Conservation (phyloP, 2,329 filamentous ascomycete genomes). For the Daldinia eschscholtzii region DNA sequence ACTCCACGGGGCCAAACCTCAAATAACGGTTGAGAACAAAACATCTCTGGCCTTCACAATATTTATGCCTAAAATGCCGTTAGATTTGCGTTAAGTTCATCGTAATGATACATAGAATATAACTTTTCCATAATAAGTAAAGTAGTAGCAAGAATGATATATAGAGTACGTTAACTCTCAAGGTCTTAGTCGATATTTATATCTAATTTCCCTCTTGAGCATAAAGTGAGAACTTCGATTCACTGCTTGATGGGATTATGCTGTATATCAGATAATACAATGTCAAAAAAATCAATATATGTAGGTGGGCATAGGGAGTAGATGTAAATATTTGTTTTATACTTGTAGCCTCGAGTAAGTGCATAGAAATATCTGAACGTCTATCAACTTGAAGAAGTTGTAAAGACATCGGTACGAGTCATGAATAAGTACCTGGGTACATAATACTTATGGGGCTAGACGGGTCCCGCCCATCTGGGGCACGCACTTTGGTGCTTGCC, state of each 20-base stretch:
- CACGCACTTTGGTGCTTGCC: not conserved
- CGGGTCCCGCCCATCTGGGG: not conserved
- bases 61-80: not conserved
- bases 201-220: not conserved
- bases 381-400: not conserved
- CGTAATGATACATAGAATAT: no score
- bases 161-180: not conserved
- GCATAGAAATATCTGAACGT: not conserved
- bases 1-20: not conserved
- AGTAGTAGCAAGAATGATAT: not conserved
- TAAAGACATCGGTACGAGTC: not conserved
- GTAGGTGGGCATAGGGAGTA: no score
- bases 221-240: not conserved
- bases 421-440: constrained; percentile 2
- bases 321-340: no score
- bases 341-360: not conserved
- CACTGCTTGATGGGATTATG: not conserved
- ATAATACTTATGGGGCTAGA: not conserved
- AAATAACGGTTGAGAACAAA: not conserved
- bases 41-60: not conserved
- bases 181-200: not conserved
- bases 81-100: not conserved
- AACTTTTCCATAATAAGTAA: not conserved
- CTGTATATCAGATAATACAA: no score
- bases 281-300: no score